Conservation (phyloP, 2,329 filamentous ascomycete species). For the Colletotrichum spinosum region DNA sequence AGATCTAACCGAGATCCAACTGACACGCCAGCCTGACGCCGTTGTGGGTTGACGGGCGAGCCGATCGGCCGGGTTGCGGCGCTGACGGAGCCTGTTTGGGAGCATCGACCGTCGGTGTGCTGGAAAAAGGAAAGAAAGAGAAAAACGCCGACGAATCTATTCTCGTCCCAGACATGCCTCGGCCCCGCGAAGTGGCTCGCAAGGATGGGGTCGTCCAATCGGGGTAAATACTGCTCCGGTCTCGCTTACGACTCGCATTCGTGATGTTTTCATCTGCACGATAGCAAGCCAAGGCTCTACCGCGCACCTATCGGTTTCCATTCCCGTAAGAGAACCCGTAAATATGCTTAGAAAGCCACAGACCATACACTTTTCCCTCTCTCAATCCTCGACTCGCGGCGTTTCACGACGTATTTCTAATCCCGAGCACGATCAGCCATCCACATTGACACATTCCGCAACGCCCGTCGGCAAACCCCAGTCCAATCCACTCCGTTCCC, state of each 20-base stretch:
- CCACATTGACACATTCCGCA: too few species aligned
- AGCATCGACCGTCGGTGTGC: constrained; percentile 24
- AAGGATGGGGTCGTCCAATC: constrained; percentile 15
- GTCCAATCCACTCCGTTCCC: constrained; percentile 15
- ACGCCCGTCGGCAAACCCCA: neutral
- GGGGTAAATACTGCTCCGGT: neutral
- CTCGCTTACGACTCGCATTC: neutral
- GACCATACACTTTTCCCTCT: too few species aligned
- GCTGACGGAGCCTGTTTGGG: constrained; percentile 22
- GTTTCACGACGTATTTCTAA: constrained; percentile 1
- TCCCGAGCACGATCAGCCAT: neutral
- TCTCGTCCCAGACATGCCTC: constrained; percentile 1
- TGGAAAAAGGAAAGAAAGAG: neutral
- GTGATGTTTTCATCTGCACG: neutral
- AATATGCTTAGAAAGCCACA: too few species aligned
- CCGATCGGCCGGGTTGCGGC: constrained; percentile 17
- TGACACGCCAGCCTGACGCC: neutral
- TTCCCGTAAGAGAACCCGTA: too few species aligned
- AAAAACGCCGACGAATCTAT: neutral
- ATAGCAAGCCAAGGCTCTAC: neutral
- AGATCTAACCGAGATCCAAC: neutral
- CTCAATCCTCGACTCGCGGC: neutral
- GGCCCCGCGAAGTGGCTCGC: constrained; percentile 8
- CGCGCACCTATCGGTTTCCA: too few species aligned
- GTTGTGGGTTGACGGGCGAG: constrained; percentile 3